phyloP scores from a whole-genome alignment of 257 asterid genomes.

The Ligustrum vulgare region DNA sequence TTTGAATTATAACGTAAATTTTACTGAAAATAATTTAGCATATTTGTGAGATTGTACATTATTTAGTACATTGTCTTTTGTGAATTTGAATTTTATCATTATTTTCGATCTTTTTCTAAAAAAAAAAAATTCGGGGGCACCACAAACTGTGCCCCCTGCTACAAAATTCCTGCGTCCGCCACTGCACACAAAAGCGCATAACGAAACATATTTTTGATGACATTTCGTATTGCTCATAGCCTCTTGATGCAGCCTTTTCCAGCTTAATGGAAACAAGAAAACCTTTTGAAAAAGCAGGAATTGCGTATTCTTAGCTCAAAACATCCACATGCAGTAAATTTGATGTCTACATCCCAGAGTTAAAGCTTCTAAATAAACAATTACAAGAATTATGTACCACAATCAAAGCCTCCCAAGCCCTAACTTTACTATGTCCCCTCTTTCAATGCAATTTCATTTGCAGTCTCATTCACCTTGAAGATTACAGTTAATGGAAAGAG shows the following conservation, averaged over 20 bases:
- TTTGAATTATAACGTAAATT: no score
- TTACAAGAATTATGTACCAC: slow-evolving; percentile 5
- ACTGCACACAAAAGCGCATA: neutral
- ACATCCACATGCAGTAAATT: neutral
- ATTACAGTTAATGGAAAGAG: neutral
- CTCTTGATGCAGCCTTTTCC: neutral
- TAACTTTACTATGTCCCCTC: neutral
- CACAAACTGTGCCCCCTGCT: no score
- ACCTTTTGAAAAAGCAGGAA: neutral
- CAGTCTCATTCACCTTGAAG: neutral
- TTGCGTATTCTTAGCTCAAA: neutral
- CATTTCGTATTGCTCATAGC: neutral
- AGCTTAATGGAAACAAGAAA: neutral
- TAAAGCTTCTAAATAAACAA: neutral
- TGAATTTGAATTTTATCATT: no score
- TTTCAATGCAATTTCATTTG: neutral
- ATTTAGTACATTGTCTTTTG: no score
- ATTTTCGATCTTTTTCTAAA: no score
- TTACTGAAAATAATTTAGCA: no score
- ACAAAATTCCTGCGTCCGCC: no score
- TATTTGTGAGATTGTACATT: no score
- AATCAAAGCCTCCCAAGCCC: neutral
- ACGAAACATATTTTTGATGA: neutral
- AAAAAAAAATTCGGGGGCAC: no score
- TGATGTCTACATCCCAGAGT: neutral